Evolutionary conservation across 2,329 filamentous ascomycete genomes (phyloP).

Genomic region (Exophiala alcalophila): DNA sequence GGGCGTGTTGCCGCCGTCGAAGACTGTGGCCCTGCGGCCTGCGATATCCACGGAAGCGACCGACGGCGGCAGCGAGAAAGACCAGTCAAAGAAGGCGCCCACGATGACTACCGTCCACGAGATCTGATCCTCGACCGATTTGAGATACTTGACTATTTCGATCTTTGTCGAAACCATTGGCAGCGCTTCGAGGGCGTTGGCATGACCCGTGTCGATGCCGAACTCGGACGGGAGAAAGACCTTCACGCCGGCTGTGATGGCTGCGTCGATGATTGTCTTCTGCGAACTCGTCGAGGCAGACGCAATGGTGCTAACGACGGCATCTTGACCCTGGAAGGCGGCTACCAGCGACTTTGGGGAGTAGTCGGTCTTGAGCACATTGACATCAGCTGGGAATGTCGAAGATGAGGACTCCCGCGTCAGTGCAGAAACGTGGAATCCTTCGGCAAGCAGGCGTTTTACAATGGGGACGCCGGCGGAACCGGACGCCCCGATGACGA

Average conservation of each 20-base stretch:
- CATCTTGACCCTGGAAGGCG: slow-evolving; percentile 32
- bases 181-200: slow-evolving; percentile 29
- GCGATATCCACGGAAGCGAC: slow-evolving; percentile 53
- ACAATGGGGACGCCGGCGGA: not conserved
- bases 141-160: slow-evolving; percentile 50
- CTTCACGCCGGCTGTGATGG: slow-evolving; percentile 34
- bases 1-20: slow-evolving; percentile 21
- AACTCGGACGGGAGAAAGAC: slow-evolving; percentile 38
- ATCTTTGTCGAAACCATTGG: slow-evolving; percentile 33
- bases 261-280: slow-evolving; percentile 35
- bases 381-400: slow-evolving; percentile 26
- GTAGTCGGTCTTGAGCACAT: slow-evolving; percentile 31
- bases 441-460: slow-evolving; percentile 1
- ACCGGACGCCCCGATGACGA: slow-evolving; percentile 7
- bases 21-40: slow-evolving; percentile 47
- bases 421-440: slow-evolving; percentile 30
- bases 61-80: slow-evolving; percentile 32
- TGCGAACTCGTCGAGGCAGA: slow-evolving; percentile 24
- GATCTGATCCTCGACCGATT: slow-evolving; percentile 49
- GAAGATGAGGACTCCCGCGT: slow-evolving; percentile 27
- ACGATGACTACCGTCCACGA: slow-evolving; percentile 60
- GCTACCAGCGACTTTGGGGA: slow-evolving; percentile 26
- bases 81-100: slow-evolving; percentile 62
- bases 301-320: slow-evolving; percentile 27
- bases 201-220: slow-evolving; percentile 32